Conservation (phyloP, 768 basidiomycete species). For the Trametes punicea region DNA sequence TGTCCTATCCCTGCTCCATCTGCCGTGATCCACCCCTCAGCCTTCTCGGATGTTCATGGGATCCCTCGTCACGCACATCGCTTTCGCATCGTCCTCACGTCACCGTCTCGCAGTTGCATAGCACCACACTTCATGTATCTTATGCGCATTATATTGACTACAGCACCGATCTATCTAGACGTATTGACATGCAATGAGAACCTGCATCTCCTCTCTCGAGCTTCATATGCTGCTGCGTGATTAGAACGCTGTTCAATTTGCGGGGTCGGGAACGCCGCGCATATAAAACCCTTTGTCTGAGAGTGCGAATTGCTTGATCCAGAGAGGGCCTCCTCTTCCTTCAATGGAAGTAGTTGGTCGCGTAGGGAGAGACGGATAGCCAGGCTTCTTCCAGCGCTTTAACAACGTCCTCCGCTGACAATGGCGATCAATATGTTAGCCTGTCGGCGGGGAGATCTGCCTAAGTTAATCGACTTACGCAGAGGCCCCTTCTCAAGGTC, state of each 20-base stretch:
- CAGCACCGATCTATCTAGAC: constrained; percentile 5
- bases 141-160: constrained; percentile 20
- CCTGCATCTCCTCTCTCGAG: constrained; percentile 2
- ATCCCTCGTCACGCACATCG: not conserved
- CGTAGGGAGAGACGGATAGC: constrained; percentile 39
- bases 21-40: not conserved
- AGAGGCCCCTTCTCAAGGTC: constrained; percentile 53
- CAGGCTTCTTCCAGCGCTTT: constrained; percentile 51
- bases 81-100: not conserved
- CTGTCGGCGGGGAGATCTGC: not conserved
- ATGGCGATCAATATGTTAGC: too few species aligned
- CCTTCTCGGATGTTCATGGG: constrained; percentile 7
- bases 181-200: not conserved
- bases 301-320: not conserved
- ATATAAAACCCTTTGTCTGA: too few species aligned
- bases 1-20: not conserved
- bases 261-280: too few species aligned
- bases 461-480: constrained; percentile 10
- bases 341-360: constrained; percentile 26
- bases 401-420: constrained; percentile 46
- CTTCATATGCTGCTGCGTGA: not conserved
- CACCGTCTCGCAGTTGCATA: not conserved
- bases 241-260: too few species aligned
- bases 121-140: constrained; percentile 13
- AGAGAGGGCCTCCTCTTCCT: not conserved